Evolutionary conservation across 2,329 filamentous ascomycete genomes (phyloP).

Genomic region (Alternaria incomplexa): DNA sequence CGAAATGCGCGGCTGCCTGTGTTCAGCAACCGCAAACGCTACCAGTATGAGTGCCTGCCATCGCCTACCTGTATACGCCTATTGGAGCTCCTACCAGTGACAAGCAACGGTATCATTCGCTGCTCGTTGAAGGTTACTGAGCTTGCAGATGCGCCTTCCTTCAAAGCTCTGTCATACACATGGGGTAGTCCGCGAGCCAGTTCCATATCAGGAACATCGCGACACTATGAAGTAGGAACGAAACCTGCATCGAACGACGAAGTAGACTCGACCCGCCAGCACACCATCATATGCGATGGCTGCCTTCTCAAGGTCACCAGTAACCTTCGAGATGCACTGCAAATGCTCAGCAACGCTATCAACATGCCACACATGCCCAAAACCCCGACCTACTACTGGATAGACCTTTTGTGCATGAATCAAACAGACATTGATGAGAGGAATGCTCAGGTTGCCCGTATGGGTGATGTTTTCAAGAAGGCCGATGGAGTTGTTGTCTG

Average conservation of each 20-base stretch:
- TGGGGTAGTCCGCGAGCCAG: slow-evolving; percentile 22
- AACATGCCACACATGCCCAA: slow-evolving; percentile 4
- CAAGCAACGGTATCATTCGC: slow-evolving; percentile 11
- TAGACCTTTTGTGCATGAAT: slow-evolving; percentile 41
- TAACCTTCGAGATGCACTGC: slow-evolving; percentile 32
- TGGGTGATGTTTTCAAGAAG: slow-evolving; percentile 36
- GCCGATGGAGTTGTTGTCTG: slow-evolving; percentile 37
- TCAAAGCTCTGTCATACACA: slow-evolving; percentile 28
- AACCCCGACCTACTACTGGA: slow-evolving; percentile 32
- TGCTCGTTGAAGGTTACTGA: slow-evolving; percentile 26
- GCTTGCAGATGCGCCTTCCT: slow-evolving; percentile 23
- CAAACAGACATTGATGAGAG: slow-evolving; percentile 32
- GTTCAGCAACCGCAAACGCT: slow-evolving; percentile 18
- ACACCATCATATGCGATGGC: slow-evolving; percentile 28
- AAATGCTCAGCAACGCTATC: slow-evolving; percentile 24
- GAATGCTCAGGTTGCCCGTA: slow-evolving; percentile 35
- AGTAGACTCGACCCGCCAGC: slow-evolving; percentile 3
- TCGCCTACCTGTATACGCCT: slow-evolving; percentile 28
- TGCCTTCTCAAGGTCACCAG: slow-evolving; percentile 25
- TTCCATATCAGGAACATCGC: neutral
- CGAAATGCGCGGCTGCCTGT: slow-evolving; percentile 11
- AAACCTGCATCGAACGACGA: neutral
- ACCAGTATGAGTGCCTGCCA: slow-evolving; percentile 27
- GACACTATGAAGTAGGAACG: neutral
- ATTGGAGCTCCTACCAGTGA: slow-evolving; percentile 23